Conservation (phyloP, 352 stramenopile species). For the Globisporangium uncinulatum region DNA sequence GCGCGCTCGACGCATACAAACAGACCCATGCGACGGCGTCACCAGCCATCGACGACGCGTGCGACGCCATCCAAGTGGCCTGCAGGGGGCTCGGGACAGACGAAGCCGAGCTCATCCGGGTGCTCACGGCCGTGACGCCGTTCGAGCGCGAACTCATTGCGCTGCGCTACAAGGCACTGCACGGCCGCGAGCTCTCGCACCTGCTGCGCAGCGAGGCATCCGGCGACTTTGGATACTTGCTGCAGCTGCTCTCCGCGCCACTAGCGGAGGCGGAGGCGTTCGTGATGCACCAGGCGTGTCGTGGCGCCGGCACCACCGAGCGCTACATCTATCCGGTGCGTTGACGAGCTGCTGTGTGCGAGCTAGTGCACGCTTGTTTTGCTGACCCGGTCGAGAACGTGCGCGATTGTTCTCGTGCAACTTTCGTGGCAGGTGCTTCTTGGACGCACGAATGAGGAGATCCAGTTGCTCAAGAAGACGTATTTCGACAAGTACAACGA, state of each 20-base stretch:
- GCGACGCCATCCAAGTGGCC: slow-evolving; percentile 47
- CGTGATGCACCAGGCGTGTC: slow-evolving; percentile 50
- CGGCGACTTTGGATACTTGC: slow-evolving; percentile 63
- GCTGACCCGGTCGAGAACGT: too few relatives aligned
- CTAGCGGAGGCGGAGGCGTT: slow-evolving; percentile 64
- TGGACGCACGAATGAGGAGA: slow-evolving; percentile 65
- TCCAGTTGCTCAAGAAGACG: slow-evolving; percentile 66
- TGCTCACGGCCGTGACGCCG: slow-evolving; percentile 36
- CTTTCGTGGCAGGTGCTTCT: slow-evolving; percentile 44
- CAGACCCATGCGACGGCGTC: slow-evolving; percentile 18
- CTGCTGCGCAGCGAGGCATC: slow-evolving; percentile 59
- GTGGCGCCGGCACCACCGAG: slow-evolving; percentile 48
- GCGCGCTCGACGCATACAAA: slow-evolving; percentile 15
- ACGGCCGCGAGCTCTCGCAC: slow-evolving; percentile 49
- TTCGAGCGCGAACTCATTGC: slow-evolving; percentile 54
- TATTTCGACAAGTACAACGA: slow-evolving; percentile 76
- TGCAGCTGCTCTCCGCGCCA: slow-evolving; percentile 55
- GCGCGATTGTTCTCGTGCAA: too few relatives aligned
- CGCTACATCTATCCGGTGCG: slow-evolving; percentile 63
- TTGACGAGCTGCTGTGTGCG: too few relatives aligned
- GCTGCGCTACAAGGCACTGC: slow-evolving; percentile 65
- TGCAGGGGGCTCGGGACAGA: slow-evolving; percentile 70
- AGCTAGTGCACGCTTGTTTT: too few relatives aligned
- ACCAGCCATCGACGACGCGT: slow-evolving; percentile 45
- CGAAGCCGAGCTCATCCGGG: slow-evolving; percentile 49